Evolutionary conservation across 805 yeast species (phyloP), one percentile per base, ranked within the genome.

Genomic region (Candida piceae): DNA sequence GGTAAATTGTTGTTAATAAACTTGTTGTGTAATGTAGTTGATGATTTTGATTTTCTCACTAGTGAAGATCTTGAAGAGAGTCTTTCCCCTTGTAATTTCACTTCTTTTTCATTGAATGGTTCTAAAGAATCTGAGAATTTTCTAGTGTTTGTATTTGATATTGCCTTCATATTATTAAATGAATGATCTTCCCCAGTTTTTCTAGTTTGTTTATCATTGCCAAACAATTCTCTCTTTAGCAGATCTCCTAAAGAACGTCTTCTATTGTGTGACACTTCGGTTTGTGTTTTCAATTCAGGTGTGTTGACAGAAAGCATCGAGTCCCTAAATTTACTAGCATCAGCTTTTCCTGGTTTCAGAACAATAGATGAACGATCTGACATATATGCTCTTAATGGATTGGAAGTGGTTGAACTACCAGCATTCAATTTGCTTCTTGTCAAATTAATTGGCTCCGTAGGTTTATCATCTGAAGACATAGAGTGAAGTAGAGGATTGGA

Each of bases 321-420:
- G 30, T 64, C 61, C 45, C 63, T 57, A 36, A 66, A 51, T 24
- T 62, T 66, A 19, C 53, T 53, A 59, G 58, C 58, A 43, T 62
- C 63, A 17, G 69, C 75, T 52, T 70, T 59, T 43, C 60, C 63
- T 18, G 69, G 76, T 53, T 70, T 58, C 19, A 74, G 61, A 35
- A 69, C 69, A 13, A 60, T 46, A 28, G 60, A 59, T 34, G 66
- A 48, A 34, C 67, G 26, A 5, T 24, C 69, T 39, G 71, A 74
- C 35, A 76, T 54, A 2, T 79, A 79, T 3, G 76, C 74, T 23
- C 75, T 68, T 30, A 77, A 54, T 7, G 80, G 80, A 46, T 76
- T 79, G n/a, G 41, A 41, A 8, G 36, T 39, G 16, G 38, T 30
- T 33, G 39, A 45, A 34, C 41, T 37, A 22, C 48, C 45, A 12